Evolutionary conservation across 2,329 filamentous ascomycete genomes (phyloP), one percentile per base, ranked within the genome.

Genomic region (Trichoderma afroharzianum): DNA sequence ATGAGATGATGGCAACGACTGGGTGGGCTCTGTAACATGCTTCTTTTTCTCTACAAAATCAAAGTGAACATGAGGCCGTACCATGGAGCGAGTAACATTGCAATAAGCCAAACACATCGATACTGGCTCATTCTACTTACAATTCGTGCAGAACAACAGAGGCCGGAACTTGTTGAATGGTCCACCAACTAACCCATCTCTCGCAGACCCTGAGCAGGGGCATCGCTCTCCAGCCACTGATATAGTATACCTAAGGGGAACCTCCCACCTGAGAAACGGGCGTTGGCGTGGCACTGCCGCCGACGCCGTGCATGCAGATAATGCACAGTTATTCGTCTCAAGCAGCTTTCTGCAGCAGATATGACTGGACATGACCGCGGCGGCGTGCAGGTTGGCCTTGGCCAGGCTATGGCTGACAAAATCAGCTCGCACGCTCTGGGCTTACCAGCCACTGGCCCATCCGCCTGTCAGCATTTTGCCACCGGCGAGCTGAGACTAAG

Each of bases 381-480:
- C 47, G 63, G 32, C 33, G 57, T 67, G 63, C 63, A 67, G 32
- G 32, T 33, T 36, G 21, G 57, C 21, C 30, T 32, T 15, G 36
- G 36, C 67, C 55, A 69, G 26, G 57, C 12, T 21, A 61, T n/a
- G 67, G 39, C 39, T 61, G 67, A 69, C 67, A 69, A 61, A 67
- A 69, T 62, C 67, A 69, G 39, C 66, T 50, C 26, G n/a, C 66
- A 68, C 36, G 36, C 55, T 61, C 21, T 59, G 18, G 63, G 63
- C 63, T 58, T 69, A 69, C 67, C 67, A 69, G 67, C 55, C 55
- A 69, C 67, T 62, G 30, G 12, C 33, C 53, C 64, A 69, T 50
- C 36, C 15, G 57, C 67, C 67, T 61, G 67, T 69, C 67, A 69
- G 67, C 67, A 69, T 62, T 61, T 69, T 53, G 67, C 67, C 67